phyloP scores from a whole-genome alignment of 2,329 filamentous ascomycete genomes.

The Periconia sp. region DNA sequence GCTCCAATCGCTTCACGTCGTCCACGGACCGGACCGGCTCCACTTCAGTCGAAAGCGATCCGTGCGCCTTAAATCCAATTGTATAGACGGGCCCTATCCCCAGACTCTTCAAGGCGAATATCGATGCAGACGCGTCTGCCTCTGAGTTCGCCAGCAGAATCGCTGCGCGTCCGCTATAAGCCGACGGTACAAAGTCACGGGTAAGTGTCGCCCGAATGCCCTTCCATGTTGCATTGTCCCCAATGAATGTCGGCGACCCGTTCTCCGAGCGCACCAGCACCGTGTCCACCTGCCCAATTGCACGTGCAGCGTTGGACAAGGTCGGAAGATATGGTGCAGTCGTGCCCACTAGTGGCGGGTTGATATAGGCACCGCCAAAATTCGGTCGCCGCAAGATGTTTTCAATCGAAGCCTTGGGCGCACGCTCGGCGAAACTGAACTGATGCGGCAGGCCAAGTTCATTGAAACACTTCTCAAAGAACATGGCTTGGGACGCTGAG shows the following conservation, averaged over 20 bases:
- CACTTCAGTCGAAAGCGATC: constrained; percentile 67
- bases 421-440: constrained; percentile 75
- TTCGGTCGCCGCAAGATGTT: constrained; percentile 73
- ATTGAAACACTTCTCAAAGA: constrained; percentile 73
- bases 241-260: constrained; percentile 60
- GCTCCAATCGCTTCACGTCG: constrained; percentile 78
- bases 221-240: constrained; percentile 86
- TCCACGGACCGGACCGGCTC: constrained; percentile 73
- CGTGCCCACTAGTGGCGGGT: constrained; percentile 67
- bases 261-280: constrained; percentile 68
- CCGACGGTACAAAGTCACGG: constrained; percentile 80
- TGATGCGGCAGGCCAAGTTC: constrained; percentile 82
- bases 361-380: constrained; percentile 84
- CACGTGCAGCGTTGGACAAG: constrained; percentile 76
- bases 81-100: constrained; percentile 82
- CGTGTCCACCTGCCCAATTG: constrained; percentile 82
- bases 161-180: constrained; percentile 76
- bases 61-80: constrained; percentile 73
- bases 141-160: constrained; percentile 75
- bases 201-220: constrained; percentile 83
- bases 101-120: constrained; percentile 79
- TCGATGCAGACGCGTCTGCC: constrained; percentile 76
- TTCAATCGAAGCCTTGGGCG: constrained; percentile 71
- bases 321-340: constrained; percentile 65
- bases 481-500: constrained; percentile 78